Evolutionary conservation across 176 grass and related monocot genomes (phyloP), one percentile per base, ranked within the genome.

Genomic region (Carex parvula): DNA sequence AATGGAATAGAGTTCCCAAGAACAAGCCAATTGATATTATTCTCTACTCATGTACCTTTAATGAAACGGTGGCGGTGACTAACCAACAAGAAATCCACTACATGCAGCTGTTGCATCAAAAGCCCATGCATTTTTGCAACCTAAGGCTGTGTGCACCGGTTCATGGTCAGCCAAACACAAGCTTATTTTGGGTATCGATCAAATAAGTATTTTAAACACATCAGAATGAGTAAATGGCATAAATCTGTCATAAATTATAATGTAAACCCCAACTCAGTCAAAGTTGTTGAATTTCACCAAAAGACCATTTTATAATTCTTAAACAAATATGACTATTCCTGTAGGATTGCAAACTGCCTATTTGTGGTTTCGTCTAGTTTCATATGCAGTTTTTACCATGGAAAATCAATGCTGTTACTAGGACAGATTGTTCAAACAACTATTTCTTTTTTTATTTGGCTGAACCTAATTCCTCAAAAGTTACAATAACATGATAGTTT

Each of bases 91-190:
- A 85, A 99, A 99, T 30, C 96, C 96, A 85, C 92, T 99, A 60
- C 96, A 99, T 22, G 96, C 93, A 83, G 96, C 93, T 79, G 96
- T 99, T 72, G 87, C 75, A 89, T 99, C 96, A 88, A 90, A 93
- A 70, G 93, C 88, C 94, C 84, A 89, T 74, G 96, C 91, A 66
- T 99, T 93, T 87, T 88, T 93, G 86, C 96, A 99, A 8, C 93
- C 93, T 82, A 95, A 69, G 60, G 90, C 96, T 2, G 92, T 73
- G 60, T 89, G 65, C 4, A 99, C 81, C 96, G 93, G 90, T 84
- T 86, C 73, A 48, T 13, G 85, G 76, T 79, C 80, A 66, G 62
- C 50, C 21, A 69, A 14, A 52, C 32, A 39, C 44, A 53, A 75
- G 42, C 29, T 75, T 29, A 24, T 6, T 74, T 74, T 74, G 20